phyloP scores from a whole-genome alignment of 768 basidiomycete species.

The Leccinum ochraceum region DNA sequence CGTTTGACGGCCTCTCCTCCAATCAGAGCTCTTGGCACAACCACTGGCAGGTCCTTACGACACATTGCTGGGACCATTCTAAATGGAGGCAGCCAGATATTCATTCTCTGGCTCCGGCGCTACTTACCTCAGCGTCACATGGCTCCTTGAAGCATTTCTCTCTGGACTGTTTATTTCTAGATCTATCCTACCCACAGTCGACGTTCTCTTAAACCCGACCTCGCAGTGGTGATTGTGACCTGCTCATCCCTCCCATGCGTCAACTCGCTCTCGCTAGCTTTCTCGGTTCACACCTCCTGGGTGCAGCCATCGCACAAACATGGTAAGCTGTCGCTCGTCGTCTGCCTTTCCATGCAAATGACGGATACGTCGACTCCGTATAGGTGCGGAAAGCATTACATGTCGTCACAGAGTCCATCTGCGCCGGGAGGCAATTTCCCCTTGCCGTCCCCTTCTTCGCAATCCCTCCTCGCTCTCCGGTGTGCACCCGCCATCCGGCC shows the following conservation, averaged over 20 bases:
- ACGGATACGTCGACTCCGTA: neutral
- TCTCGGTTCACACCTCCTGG: conserved; percentile 15
- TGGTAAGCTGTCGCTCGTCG: conserved; percentile 21
- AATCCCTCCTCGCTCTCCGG: conserved; percentile 55
- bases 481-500: conserved; percentile 61
- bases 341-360: neutral
- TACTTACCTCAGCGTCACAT: neutral
- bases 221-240: no score
- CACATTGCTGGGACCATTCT: no score
- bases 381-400: conserved; percentile 63
- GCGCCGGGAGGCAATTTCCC: conserved; percentile 55
- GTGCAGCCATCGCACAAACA: conserved; percentile 27
- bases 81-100: no score
- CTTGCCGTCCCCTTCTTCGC: conserved; percentile 35
- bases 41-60: no score
- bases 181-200: neutral
- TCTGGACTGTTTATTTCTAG: conserved; percentile 1
- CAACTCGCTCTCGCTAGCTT: conserved; percentile 10
- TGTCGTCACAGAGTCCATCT: conserved; percentile 40
- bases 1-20: no score
- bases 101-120: no score
- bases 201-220: neutral
- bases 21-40: no score
- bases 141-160: neutral
- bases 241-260: conserved; percentile 13